These are phyloP conservation scores for Stipa capillata DNA, from an alignment of 176 grass and related monocot species.

Conservation along the genomic window DNA sequence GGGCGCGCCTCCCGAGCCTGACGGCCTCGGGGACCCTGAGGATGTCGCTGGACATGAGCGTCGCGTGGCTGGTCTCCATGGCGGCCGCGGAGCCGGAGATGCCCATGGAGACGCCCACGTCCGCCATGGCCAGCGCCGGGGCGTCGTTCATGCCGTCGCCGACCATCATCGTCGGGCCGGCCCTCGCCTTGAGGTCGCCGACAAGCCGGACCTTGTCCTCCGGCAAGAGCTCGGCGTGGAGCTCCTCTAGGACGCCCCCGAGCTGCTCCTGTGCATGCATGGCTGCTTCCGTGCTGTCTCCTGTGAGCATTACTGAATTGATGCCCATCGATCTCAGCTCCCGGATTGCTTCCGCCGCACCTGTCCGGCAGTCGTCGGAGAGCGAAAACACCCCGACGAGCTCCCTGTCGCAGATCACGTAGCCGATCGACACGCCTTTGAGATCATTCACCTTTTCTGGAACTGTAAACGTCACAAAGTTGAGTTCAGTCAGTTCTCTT, in stretches of 20 bases:
- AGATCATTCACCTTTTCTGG: background rate
- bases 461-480: background rate
- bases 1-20: constrained; percentile 28
- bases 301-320: constrained; percentile 58
- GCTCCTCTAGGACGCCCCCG: constrained; percentile 28
- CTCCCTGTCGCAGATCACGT: constrained; percentile 34
- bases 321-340: constrained; percentile 60
- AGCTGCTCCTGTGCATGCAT: constrained; percentile 44
- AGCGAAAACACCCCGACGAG: constrained; percentile 31
- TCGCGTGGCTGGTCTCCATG: constrained; percentile 60
- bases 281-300: constrained; percentile 51
- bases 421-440: constrained; percentile 42
- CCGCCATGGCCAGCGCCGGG: constrained; percentile 49
- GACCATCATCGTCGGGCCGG: constrained; percentile 54
- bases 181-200: background rate
- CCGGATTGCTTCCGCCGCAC: constrained; percentile 39
- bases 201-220: constrained; percentile 59
- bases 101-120: constrained; percentile 70
- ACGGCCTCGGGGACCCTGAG: constrained; percentile 38
- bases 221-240: constrained; percentile 55
- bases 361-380: constrained; percentile 44
- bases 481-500: background rate
- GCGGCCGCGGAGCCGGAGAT: constrained; percentile 58
- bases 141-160: constrained; percentile 88
- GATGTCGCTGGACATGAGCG: constrained; percentile 70